Evolutionary conservation across 768 basidiomycete genomes (phyloP), one percentile per base, ranked within the genome.

Genomic region (Mycena crocata): DNA sequence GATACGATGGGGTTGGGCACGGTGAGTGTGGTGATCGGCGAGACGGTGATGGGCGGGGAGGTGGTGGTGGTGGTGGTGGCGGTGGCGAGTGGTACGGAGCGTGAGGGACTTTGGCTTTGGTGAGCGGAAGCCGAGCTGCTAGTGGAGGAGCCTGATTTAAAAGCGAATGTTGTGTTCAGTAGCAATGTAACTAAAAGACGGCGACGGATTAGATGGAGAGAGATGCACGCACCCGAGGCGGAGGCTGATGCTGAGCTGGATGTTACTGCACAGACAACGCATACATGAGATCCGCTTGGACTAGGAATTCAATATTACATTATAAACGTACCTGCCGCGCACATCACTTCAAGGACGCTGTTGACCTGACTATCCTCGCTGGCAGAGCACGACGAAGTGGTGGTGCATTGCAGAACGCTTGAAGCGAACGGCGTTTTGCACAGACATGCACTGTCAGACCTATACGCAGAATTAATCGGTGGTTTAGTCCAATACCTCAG

Each of bases 371-470:
- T n/a, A 24, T 64, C 49, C 4, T 68, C 67, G 12, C 57, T 45
- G 0, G 42, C 14, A 30, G 45, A 39, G n/a, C 67, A 68, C 12
- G 67, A 68, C 13, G 57, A 55, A 15, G 49, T 42, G 8, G 12
- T 28, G 21, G 40, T 44, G 39, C 67, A 68, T 35, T 64, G 57
- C 26, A 63, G 13, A n/a, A 63, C 62, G 19, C 28, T 55, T 50
- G 57, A 48, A 1, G 50, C 15, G 30, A 68, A 68, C 1, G 60
- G 52, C 3, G 67, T 64, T 19, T 54, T 48, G 31, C 67, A 68
- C 34, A 68, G 37, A 48, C 67, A 68, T 0, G 57, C 0, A 1
- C 62, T 40, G 56, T 68, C 57, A 13, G 67, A 54, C 30, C 67
- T 68, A 34, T 9, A 54, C 3, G n/a, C 19, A 23, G n/a, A n/a